Conservation (phyloP, 306 rosid genomes). For the Corylus americana region DNA sequence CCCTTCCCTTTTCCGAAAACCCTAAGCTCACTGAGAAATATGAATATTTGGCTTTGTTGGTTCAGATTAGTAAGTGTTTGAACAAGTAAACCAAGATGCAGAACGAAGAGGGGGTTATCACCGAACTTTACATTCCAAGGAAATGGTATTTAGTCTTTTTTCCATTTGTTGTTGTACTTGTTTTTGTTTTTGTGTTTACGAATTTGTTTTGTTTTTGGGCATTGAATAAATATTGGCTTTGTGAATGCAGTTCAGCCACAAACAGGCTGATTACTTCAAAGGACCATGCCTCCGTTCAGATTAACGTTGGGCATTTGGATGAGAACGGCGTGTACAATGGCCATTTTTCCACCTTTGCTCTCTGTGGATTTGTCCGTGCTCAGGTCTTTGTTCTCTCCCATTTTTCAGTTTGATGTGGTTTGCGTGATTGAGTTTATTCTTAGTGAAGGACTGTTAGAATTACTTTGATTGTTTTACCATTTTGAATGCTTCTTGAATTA, state of each 20-base stretch:
- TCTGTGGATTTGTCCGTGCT: slow-evolving; percentile 63
- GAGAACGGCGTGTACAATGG: slow-evolving; percentile 59
- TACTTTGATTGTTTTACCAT: background rate
- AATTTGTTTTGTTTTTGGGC: background rate
- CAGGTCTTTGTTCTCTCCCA: too few relatives aligned
- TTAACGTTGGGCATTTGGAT: slow-evolving; percentile 70
- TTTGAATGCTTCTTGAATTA: background rate
- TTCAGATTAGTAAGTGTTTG: slow-evolving; percentile 6
- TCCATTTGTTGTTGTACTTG: too few relatives aligned
- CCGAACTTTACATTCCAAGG: slow-evolving; percentile 67
- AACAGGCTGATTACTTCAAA: too few relatives aligned
- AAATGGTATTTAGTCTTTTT: slow-evolving; percentile 44
- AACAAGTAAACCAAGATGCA: slow-evolving; percentile 38
- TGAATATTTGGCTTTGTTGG: background rate
- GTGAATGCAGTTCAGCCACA: slow-evolving; percentile 29
- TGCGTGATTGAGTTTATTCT: slow-evolving; percentile 18
- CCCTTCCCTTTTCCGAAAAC: background rate
- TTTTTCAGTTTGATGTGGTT: too few relatives aligned
- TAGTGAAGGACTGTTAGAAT: too few relatives aligned
- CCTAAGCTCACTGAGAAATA: background rate
- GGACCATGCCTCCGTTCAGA: slow-evolving; percentile 64
- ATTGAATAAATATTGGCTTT: background rate
- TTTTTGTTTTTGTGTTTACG: background rate
- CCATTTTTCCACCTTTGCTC: slow-evolving; percentile 61
- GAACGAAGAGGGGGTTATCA: slow-evolving; percentile 64